Conservation (phyloP, 78 protist genomes). For the Kipferlia bialata region DNA sequence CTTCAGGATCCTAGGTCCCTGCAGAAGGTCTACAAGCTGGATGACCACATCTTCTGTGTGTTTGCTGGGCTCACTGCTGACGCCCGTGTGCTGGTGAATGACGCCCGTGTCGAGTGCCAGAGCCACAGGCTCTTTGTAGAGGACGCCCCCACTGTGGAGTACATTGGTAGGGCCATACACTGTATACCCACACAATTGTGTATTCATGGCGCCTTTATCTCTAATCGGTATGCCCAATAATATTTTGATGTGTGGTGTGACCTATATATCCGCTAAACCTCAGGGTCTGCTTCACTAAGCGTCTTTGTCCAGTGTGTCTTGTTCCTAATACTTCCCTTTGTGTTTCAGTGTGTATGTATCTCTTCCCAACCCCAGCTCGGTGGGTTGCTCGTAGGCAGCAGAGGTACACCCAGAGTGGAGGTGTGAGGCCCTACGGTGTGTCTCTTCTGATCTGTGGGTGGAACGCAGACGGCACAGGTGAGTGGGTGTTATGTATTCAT, state of each 20-base stretch:
- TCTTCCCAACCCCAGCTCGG: neutral
- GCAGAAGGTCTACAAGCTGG: conserved; percentile 79
- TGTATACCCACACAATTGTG: conserved; percentile 46
- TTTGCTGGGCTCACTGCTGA: conserved; percentile 95
- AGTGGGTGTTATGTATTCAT: too few species aligned
- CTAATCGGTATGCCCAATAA: conserved; percentile 3
- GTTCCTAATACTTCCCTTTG: neutral
- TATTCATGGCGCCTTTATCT: conserved; percentile 35
- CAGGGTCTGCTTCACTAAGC: neutral
- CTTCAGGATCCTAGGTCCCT: conserved; percentile 89
- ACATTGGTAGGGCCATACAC: conserved; percentile 72
- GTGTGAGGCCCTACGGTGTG: conserved; percentile 96
- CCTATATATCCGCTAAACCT: too few species aligned
- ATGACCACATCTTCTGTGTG: conserved; percentile 78
- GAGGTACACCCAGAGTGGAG: conserved; percentile 92
- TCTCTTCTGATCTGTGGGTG: conserved; percentile 85
- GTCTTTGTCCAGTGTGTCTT: neutral
- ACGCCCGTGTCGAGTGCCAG: conserved; percentile 88
- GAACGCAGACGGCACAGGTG: conserved; percentile 26
- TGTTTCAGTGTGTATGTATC: neutral
- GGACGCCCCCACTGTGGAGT: conserved; percentile 74
- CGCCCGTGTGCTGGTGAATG: conserved; percentile 76
- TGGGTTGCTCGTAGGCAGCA: conserved; percentile 29
- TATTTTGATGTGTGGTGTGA: neutral
- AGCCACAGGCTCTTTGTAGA: conserved; percentile 78